These are phyloP conservation scores for Sphaerobolus stellatus DNA, from an alignment of 1,284 basidiomycete species.

Conservation along the genomic window DNA sequence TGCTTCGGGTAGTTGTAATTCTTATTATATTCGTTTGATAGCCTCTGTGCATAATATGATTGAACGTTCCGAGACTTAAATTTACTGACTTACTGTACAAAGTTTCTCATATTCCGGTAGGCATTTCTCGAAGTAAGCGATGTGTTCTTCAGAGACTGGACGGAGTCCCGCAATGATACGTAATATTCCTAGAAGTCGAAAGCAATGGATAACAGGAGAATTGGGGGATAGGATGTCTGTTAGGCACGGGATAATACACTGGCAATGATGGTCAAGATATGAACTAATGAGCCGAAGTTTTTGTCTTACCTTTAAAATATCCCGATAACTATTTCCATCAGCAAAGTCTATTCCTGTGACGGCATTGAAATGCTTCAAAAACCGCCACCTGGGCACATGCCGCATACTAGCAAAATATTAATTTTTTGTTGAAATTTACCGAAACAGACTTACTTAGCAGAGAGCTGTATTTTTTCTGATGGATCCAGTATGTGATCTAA, in stretches of 20 bases:
- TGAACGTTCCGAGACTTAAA: neutral
- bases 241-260: neutral
- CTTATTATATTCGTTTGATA: neutral
- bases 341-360: neutral
- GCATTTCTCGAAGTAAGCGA: neutral
- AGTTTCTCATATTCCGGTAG: neutral
- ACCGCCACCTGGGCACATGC: neutral
- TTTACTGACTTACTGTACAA: neutral
- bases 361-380: neutral
- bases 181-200: neutral
- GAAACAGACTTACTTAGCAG: neutral
- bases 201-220: neutral
- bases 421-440: neutral
- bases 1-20: neutral
- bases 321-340: neutral
- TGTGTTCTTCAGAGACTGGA: neutral
- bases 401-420: neutral
- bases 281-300: neutral
- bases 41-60: neutral
- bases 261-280: neutral
- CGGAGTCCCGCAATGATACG: neutral
- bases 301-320: neutral
- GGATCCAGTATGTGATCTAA: neutral
- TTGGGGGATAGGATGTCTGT: neutral
- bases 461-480: neutral